Base-by-base conservation (phyloP, 2,329 filamentous ascomycete species). In the Didymella segeticola region DNA sequence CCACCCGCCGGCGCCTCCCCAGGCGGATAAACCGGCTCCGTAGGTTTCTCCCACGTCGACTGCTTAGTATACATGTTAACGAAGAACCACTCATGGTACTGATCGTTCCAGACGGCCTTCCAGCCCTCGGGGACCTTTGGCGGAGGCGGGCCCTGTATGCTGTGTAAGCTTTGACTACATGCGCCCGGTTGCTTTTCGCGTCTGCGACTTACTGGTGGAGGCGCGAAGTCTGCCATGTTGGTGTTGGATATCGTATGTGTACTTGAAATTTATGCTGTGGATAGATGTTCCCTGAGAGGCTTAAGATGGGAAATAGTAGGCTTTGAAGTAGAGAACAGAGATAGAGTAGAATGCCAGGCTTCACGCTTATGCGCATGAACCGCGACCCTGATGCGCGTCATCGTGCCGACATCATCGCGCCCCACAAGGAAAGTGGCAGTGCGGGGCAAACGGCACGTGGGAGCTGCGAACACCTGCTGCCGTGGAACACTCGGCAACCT, bases 61-160 rank as follows among this genome's bases (percentile, higher is more conserved):
- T 89, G 83, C 69, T 95, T 95, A 61, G 92, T 96, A 75, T 87
- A 85, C 57, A 89, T 85, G 78, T 97, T 95, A 56, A 96, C 89
- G 78, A 90, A 97, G 83, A 95, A 96, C 88, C 90, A 96, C 83
- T 95, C 89, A 68, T 88, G 88, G 79, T 96, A 96, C 69, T 95
- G 87, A 0, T 89, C 59, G 75, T 96, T 95, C 85, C 88, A 96
- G 61, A 91, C 85, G 10, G 88, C 89, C 69, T 90, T 87, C 90
- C 91, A 97, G 66, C 92, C 92, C 67, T 90, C 88, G 2, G 90
- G 91, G 4, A 86, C 79, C 49, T 77, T 77, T 12, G 83, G 84
- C 12, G 85, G 84, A 23, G 85, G 85, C 36, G 83, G 83, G 15
- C 75, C 75, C 74, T 78, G 34, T 14, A 31, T 26, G 19, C 10